Evolutionary conservation across 78 protist species (phyloP).

Genomic region (Protostelium mycophagum): DNA sequence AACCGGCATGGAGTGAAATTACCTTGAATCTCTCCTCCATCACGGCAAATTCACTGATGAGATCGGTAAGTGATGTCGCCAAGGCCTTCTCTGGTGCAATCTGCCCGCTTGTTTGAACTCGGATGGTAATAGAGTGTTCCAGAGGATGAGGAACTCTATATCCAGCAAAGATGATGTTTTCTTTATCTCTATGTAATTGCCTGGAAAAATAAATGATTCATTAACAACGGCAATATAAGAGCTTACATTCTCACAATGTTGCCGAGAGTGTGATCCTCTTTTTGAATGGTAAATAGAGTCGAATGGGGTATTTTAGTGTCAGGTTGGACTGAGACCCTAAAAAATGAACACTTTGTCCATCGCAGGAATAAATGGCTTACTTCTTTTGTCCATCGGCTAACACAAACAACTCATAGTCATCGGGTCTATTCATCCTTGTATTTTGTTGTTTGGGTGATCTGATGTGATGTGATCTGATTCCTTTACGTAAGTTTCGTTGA

Average conservation of each 20-base stretch:
- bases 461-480: too few relatives aligned
- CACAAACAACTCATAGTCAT: conserved; percentile 44
- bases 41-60: conserved; percentile 24
- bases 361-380: conserved; percentile 4
- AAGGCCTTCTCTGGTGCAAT: conserved; percentile 38
- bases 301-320: conserved; percentile 68
- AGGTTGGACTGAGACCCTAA: conserved; percentile 42
- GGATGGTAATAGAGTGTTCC: conserved; percentile 50
- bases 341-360: too few relatives aligned
- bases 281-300: conserved; percentile 32
- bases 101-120: conserved; percentile 45
- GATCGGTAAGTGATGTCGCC: conserved; percentile 23
- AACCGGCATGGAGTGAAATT: too few relatives aligned
- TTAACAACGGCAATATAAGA: background rate
- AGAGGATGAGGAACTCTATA: conserved; percentile 80
- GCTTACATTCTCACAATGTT: conserved; percentile 68
- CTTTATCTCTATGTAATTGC: conserved; percentile 62
- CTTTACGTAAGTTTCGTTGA: too few relatives aligned
- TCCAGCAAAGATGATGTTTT: conserved; percentile 68
- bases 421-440: conserved; percentile 62
- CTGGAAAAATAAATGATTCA: background rate
- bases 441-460: too few relatives aligned
- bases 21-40: background rate
- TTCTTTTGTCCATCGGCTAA: conserved; percentile 36
- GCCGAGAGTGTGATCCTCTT: conserved; percentile 84